A percentile compares a stretch with the other conserved stretches of the same genome.
Conservation (phyloP, 441 rosid species). For the Jatropha podagrica region DNA sequence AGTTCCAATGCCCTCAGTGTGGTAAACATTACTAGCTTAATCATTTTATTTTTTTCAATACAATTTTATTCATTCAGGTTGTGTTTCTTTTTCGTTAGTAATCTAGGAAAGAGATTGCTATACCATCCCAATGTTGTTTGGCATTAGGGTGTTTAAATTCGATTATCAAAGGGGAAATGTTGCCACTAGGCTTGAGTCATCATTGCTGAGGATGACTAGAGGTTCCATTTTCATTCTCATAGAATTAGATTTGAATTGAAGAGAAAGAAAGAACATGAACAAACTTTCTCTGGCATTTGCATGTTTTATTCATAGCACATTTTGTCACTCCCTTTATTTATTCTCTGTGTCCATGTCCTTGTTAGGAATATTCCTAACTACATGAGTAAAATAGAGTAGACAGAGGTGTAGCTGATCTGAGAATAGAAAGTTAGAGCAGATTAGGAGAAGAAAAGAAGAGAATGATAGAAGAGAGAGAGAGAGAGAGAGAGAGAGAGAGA, state of each 20-base stretch:
- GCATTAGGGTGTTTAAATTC: background rate
- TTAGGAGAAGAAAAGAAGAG: too few species aligned
- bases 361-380: too few species aligned
- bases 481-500: too few species aligned
- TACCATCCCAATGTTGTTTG: background rate
- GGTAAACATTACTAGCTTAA: conserved; percentile 43
- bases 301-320: too few species aligned
- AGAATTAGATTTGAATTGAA: background rate
- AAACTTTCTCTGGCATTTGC: background rate
- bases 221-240: background rate
- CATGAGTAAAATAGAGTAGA: too few species aligned
- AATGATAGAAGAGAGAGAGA: too few species aligned
- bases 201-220: background rate
- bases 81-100: background rate
- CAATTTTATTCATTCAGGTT: background rate
- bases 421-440: too few species aligned
- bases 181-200: background rate
- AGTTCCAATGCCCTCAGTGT: conserved; percentile 75
- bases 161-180: background rate
- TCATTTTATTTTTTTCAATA: background rate
- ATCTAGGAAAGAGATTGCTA: background rate
- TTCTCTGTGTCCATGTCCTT: too few species aligned
- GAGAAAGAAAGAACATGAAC: background rate
- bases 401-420: too few species aligned
- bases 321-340: too few species aligned